These are phyloP conservation scores for Piloderma croceum DNA, from an alignment of 768 basidiomycete species.

Conservation along the genomic window DNA sequence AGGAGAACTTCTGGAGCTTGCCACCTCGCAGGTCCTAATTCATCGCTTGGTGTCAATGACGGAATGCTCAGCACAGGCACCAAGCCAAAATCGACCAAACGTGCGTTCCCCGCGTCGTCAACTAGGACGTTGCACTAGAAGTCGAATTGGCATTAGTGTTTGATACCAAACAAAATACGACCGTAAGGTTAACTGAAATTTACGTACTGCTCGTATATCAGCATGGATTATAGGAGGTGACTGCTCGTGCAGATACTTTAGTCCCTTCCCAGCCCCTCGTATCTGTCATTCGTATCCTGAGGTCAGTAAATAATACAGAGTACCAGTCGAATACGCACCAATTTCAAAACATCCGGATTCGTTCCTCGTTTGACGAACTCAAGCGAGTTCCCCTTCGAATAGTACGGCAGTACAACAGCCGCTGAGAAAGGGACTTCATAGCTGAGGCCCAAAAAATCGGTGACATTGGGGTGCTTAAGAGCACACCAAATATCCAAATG, in stretches of 20 bases:
- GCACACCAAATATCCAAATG: background rate
- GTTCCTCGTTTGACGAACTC: background rate
- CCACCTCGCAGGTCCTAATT: slow-evolving; percentile 4
- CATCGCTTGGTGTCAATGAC: slow-evolving; percentile 1
- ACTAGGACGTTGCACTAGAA: slow-evolving; percentile 7
- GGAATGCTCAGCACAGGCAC: background rate
- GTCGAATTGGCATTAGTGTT: background rate
- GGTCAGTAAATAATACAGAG: background rate
- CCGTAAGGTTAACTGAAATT: background rate
- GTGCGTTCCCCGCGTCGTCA: slow-evolving; percentile 2
- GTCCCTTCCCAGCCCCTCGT: background rate
- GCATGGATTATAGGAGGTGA: background rate
- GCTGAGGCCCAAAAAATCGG: background rate
- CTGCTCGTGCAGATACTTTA: background rate
- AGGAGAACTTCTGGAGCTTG: slow-evolving; percentile 3
- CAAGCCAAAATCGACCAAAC: slow-evolving; percentile 6
- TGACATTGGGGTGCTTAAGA: background rate
- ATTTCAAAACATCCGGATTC: background rate
- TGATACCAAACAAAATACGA: background rate
- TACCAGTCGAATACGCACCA: background rate
- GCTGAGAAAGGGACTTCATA: background rate
- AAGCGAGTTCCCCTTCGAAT: background rate
- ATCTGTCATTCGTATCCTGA: background rate
- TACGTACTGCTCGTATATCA: slow-evolving; percentile 1
- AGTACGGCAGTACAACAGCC: background rate